These are phyloP conservation scores for Sanguinoderma infundibulare DNA, from an alignment of 1,284 basidiomycete species.

Conservation along the genomic window DNA sequence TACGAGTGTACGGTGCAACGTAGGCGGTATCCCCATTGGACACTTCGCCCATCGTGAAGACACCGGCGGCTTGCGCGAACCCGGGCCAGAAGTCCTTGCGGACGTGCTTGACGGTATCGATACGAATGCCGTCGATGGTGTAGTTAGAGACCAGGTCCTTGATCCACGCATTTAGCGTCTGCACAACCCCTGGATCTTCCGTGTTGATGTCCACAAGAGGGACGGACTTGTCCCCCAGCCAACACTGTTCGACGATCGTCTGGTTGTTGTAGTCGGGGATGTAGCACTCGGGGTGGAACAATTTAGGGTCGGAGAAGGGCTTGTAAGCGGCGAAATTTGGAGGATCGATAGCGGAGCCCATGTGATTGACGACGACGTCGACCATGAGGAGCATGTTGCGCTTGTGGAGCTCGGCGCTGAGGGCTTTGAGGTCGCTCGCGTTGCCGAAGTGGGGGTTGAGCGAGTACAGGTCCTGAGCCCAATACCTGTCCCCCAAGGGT, in stretches of 20 bases:
- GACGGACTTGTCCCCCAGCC: constrained; percentile 73
- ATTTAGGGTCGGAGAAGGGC: constrained; percentile 59
- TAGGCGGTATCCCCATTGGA: constrained; percentile 61
- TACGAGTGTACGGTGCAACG: constrained; percentile 34
- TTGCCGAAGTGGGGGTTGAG: constrained; percentile 75
- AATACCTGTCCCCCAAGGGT: constrained; percentile 43
- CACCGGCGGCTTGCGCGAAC: constrained; percentile 73
- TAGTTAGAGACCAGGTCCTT: constrained; percentile 63
- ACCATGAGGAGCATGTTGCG: constrained; percentile 83
- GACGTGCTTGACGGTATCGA: constrained; percentile 74
- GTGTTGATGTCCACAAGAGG: constrained; percentile 78
- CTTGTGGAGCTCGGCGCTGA: constrained; percentile 66
- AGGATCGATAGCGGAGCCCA: constrained; percentile 60
- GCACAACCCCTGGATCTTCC: constrained; percentile 59
- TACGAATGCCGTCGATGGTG: constrained; percentile 72
- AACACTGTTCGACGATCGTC: constrained; percentile 72
- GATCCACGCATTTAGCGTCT: constrained; percentile 67
- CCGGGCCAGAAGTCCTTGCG: constrained; percentile 68
- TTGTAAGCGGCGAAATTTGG: constrained; percentile 63
- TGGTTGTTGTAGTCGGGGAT: constrained; percentile 54
- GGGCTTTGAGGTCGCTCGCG: constrained; percentile 67
- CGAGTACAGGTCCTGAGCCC: constrained; percentile 64
- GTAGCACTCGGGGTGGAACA: constrained; percentile 70
- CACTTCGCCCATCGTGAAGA: constrained; percentile 87
- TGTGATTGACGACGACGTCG: constrained; percentile 79